Percentiles rank a stretch among this genome's conserved stretches.
phyloP scores from a whole-genome alignment of 345 rosid species.

The Euphorbia tirucalli region DNA sequence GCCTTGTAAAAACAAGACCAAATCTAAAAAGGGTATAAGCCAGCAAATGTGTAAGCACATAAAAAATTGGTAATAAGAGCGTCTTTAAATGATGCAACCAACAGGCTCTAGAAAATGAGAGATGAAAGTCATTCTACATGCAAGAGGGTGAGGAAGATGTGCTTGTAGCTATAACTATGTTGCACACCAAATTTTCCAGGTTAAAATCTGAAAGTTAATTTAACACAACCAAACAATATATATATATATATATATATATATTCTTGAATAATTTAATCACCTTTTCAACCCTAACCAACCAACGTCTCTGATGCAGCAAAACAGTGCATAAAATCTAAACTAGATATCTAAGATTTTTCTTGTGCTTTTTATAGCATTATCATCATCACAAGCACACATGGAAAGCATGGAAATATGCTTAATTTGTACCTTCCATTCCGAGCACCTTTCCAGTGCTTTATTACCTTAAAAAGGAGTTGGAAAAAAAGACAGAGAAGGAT shows the following conservation, averaged over 20 bases:
- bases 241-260: too few relatives aligned
- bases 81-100: background rate
- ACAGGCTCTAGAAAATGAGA: background rate
- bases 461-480: background rate
- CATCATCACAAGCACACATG: background rate
- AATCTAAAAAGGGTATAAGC: background rate
- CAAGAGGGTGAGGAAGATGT: background rate
- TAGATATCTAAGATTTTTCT: too few relatives aligned
- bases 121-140: background rate
- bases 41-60: background rate
- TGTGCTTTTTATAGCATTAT: background rate
- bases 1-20: background rate
- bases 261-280: background rate
- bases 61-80: background rate
- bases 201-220: background rate
- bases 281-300: background rate
- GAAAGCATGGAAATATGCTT: background rate
- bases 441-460: background rate
- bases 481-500: background rate
- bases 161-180: background rate
- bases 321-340: background rate
- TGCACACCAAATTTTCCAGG: background rate
- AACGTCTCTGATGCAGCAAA: background rate
- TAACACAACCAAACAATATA: background rate
- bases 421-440: background rate